Evolutionary conservation across 176 grass and related monocot species (phyloP), one percentile per base, ranked within the genome.

Genomic region (Aegilops bicornis): DNA sequence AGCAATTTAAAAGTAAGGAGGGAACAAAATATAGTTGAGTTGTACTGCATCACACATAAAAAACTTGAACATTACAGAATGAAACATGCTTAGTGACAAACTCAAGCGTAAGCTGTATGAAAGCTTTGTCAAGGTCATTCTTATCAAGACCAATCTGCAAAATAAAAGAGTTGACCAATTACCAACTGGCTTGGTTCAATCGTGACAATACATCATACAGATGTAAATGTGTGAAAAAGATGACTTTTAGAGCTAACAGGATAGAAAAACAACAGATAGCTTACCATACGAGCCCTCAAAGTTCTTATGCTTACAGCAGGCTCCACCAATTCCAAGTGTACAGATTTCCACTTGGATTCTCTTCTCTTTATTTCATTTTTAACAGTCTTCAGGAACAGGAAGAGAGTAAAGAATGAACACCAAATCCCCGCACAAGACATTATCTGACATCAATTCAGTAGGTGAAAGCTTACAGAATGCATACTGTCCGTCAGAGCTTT

Each of bases 281-380:
- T 88, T 91, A 98, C 96, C 96, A 98, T 98, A 77, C 92, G 96
- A 75, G 93, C 93, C 56, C 96, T 92, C 84, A 98, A 91, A 77
- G 96, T 98, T 84, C 88, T 88, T 61, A 98, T 87, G 27, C 86
- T 91, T 61, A 94, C 70, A 70, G 87, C 86, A 94, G 89, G 90
- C 29, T 91, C 90, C 71, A 94, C 88, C 78, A 96, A 61, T 87
- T 96, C 96, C 96, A 92, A 96, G 60, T 96, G 62, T 69, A 98
- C 90, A 58, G 93, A 91, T 50, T 69, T 88, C 93, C 96, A 98
- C 79, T 86, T 88, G 61, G 92, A 80, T 80, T 98, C 90, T 63
- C 93, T 96, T 88, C 80, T 91, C 82, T 98, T 98, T 33, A 98
- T 59, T 83, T 96, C 96, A 91, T 98, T 98, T 89, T 96, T 98